These are phyloP conservation scores for Teratosphaeria viscida DNA, from an alignment of 2,329 filamentous ascomycete genomes.

Conservation along the genomic window DNA sequence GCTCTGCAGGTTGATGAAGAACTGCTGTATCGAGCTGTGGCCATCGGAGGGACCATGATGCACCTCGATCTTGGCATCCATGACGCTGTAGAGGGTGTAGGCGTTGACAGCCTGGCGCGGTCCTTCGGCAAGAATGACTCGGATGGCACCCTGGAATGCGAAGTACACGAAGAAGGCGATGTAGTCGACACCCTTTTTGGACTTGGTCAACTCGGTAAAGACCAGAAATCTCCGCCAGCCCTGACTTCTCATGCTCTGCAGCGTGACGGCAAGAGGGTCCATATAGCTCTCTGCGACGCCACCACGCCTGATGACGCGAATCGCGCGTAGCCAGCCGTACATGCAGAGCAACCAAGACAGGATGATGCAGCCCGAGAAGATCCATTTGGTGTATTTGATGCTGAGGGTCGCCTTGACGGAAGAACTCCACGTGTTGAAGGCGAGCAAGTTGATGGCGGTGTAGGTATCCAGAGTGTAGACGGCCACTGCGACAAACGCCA, in stretches of 20 bases:
- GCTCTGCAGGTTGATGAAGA: conserved; percentile 70
- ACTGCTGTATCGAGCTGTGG: conserved; percentile 56
- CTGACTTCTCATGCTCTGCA: conserved; percentile 71
- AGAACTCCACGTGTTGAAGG: conserved; percentile 80
- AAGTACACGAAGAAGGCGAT: conserved; percentile 88
- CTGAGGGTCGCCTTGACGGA: conserved; percentile 69
- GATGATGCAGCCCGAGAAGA: conserved; percentile 87
- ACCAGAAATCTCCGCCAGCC: conserved; percentile 89
- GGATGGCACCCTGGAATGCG: conserved; percentile 71
- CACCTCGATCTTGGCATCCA: conserved; percentile 62
- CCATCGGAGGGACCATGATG: conserved; percentile 41
- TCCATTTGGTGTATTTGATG: conserved; percentile 78
- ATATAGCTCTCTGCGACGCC: conserved; percentile 88
- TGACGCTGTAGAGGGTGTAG: conserved; percentile 76
- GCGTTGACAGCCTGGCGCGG: conserved; percentile 87
- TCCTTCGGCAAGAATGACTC: conserved; percentile 80
- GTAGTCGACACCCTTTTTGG: conserved; percentile 82
- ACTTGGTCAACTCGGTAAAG: conserved; percentile 82
- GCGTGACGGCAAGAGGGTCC: conserved; percentile 71
- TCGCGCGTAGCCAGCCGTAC: conserved; percentile 70
- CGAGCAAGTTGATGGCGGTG: conserved; percentile 81
- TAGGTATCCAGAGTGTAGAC: conserved; percentile 89
- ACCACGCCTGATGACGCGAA: conserved; percentile 70
- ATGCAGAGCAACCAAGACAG: conserved; percentile 73
- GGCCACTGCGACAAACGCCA: conserved; percentile 65